Percentiles rank a stretch among this genome's conserved stretches.
These are phyloP conservation scores for Paraconiothyrium sp. DNA, from an alignment of 2,329 filamentous ascomycete genomes.

Conservation along the genomic window DNA sequence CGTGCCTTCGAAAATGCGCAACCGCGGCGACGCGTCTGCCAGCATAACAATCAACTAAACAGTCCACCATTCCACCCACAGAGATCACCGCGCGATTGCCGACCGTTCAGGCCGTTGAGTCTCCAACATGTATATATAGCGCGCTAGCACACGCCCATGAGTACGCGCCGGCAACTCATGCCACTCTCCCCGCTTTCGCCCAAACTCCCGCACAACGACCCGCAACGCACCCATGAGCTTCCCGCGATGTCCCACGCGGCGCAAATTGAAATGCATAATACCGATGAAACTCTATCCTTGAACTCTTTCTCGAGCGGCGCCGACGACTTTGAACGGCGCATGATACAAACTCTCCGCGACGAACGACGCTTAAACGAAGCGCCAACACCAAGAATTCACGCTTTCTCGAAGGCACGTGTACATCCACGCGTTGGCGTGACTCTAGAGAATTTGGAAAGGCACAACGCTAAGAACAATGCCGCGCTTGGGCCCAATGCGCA, in stretches of 20 bases:
- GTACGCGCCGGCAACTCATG: slow-evolving; percentile 46
- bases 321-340: slow-evolving; percentile 56
- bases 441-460: slow-evolving; percentile 55
- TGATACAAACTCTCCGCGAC: slow-evolving; percentile 57
- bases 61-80: background rate
- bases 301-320: slow-evolving; percentile 53
- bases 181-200: slow-evolving; percentile 42
- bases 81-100: background rate
- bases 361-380: slow-evolving; percentile 51
- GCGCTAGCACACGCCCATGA: slow-evolving; percentile 35
- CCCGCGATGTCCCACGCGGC: slow-evolving; percentile 34
- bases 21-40: slow-evolving; percentile 16
- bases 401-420: slow-evolving; percentile 56
- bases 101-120: background rate
- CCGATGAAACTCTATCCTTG: slow-evolving; percentile 42
- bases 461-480: slow-evolving; percentile 31
- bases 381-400: slow-evolving; percentile 40
- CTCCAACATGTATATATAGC: slow-evolving; percentile 28
- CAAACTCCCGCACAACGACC: slow-evolving; percentile 37
- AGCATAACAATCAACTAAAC: slow-evolving; percentile 16
- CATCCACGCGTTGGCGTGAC: slow-evolving; percentile 52
- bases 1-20: slow-evolving; percentile 17
- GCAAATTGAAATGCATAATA: slow-evolving; percentile 34
- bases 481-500: slow-evolving; percentile 24
- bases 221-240: slow-evolving; percentile 29